Conservation (phyloP, 2,329 filamentous ascomycete genomes). For the Pseudogymnoascus sp. region DNA sequence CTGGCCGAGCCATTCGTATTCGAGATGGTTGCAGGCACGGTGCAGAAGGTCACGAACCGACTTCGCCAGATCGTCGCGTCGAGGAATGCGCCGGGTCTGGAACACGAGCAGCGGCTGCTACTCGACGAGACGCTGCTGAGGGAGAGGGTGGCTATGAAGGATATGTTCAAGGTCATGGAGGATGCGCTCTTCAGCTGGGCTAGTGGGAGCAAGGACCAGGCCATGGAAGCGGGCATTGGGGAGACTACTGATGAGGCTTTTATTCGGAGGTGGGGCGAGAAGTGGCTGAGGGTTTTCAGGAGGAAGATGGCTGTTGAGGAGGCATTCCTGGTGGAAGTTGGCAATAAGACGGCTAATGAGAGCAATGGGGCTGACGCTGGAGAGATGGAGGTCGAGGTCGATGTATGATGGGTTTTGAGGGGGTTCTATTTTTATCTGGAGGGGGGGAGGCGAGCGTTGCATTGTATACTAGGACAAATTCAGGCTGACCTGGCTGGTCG, state of each 20-base stretch:
- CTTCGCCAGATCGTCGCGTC: slow-evolving; percentile 71
- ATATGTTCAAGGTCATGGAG: slow-evolving; percentile 74
- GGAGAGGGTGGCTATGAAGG: slow-evolving; percentile 68
- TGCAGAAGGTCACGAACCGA: slow-evolving; percentile 82
- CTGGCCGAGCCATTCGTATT: slow-evolving; percentile 73
- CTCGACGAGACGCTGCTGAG: slow-evolving; percentile 59
- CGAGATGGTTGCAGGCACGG: slow-evolving; percentile 83
- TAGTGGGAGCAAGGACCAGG: slow-evolving; percentile 63
- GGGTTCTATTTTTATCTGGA: slow-evolving; percentile 17
- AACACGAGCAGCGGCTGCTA: slow-evolving; percentile 38
- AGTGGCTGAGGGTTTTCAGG: slow-evolving; percentile 81
- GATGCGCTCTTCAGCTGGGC: slow-evolving; percentile 70
- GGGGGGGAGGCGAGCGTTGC: background rate
- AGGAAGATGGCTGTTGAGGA: slow-evolving; percentile 82
- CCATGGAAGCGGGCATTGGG: slow-evolving; percentile 60
- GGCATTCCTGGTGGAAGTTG: slow-evolving; percentile 44
- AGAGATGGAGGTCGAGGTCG: slow-evolving; percentile 10
- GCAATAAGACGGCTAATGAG: slow-evolving; percentile 19
- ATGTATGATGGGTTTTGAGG: background rate
- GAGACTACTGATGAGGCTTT: slow-evolving; percentile 54
- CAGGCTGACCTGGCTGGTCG: slow-evolving; percentile 8
- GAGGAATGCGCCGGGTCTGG: slow-evolving; percentile 48
- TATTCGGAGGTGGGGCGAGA: slow-evolving; percentile 70
- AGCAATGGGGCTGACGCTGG: slow-evolving; percentile 13
- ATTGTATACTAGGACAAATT: slow-evolving; percentile 7